Evolutionary conservation across 2,329 filamentous ascomycete species (phyloP).

Genomic region (Teratosphaeria gauchensis): DNA sequence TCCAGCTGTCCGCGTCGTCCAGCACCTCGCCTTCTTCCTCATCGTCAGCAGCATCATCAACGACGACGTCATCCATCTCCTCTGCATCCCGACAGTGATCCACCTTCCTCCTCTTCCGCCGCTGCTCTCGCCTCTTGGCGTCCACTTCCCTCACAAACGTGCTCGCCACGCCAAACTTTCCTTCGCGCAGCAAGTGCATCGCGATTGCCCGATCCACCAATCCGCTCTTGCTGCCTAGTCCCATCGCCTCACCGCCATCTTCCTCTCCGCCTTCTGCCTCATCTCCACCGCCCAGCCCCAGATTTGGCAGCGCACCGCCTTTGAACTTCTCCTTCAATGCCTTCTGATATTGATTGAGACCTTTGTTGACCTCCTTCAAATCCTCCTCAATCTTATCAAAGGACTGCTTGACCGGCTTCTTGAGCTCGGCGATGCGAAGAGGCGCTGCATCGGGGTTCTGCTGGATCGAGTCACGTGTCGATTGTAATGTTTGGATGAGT

Average conservation of each 20-base stretch:
- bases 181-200: slow-evolving; percentile 92
- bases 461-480: slow-evolving; percentile 64
- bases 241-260: slow-evolving; percentile 39
- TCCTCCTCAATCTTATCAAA: slow-evolving; percentile 74
- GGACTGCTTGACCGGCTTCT: slow-evolving; percentile 72
- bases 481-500: slow-evolving; percentile 66
- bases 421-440: slow-evolving; percentile 69
- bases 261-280: not conserved
- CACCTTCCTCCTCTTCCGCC: slow-evolving; percentile 3
- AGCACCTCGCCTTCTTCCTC: slow-evolving; percentile 6
- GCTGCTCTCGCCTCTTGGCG: slow-evolving; percentile 2
- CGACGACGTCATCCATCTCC: slow-evolving; percentile 1
- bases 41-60: slow-evolving; percentile 8
- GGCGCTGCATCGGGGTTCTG: slow-evolving; percentile 61
- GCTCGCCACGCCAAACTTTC: slow-evolving; percentile 79
- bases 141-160: slow-evolving; percentile 70
- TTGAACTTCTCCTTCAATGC: slow-evolving; percentile 71
- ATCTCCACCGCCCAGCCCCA: slow-evolving; percentile 46
- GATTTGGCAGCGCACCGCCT: slow-evolving; percentile 59
- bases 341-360: slow-evolving; percentile 75
- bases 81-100: not conserved
- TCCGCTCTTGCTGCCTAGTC: slow-evolving; percentile 61
- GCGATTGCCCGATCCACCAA: slow-evolving; percentile 89
- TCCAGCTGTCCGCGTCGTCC: not conserved
- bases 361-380: slow-evolving; percentile 72